Evolutionary conservation across 2,329 filamentous ascomycete genomes (phyloP).

Genomic region (Alternaria triticimaculans): DNA sequence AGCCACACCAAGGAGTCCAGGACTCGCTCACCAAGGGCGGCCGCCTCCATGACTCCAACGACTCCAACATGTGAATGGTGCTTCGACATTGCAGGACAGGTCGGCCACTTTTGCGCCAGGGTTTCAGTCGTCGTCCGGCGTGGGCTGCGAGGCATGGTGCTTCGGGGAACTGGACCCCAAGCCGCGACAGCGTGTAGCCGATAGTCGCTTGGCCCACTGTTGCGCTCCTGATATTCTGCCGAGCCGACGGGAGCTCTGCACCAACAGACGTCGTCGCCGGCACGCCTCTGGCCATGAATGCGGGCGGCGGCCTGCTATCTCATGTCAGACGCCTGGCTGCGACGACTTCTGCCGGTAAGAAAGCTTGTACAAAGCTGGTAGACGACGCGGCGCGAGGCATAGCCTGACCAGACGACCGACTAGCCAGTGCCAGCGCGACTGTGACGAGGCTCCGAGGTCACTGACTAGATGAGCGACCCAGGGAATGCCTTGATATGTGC

Average conservation of each 20-base stretch:
- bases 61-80: neutral
- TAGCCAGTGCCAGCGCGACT: neutral
- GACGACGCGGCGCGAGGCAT: conserved; percentile 9
- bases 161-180: conserved; percentile 19
- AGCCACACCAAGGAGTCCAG: neutral
- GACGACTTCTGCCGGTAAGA: conserved; percentile 10
- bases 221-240: conserved; percentile 4
- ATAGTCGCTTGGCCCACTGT: conserved; percentile 14
- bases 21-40: neutral
- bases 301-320: conserved; percentile 9
- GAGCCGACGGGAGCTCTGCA: conserved; percentile 26
- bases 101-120: conserved; percentile 6
- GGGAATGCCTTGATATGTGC: conserved; percentile 6
- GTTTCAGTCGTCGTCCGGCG: conserved; percentile 5
- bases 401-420: conserved; percentile 8
- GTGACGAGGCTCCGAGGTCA: neutral
- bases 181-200: conserved; percentile 22
- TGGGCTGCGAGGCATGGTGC: conserved; percentile 3
- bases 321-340: conserved; percentile 17
- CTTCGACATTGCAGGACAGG: neutral
- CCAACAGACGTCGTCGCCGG: conserved; percentile 18
- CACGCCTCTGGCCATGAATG: neutral
- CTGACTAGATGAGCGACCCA: conserved; percentile 1
- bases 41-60: neutral
- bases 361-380: neutral